phyloP scores from a whole-genome alignment of 2,329 filamentous ascomycete genomes.

The Chrysoporthe cubensis region DNA sequence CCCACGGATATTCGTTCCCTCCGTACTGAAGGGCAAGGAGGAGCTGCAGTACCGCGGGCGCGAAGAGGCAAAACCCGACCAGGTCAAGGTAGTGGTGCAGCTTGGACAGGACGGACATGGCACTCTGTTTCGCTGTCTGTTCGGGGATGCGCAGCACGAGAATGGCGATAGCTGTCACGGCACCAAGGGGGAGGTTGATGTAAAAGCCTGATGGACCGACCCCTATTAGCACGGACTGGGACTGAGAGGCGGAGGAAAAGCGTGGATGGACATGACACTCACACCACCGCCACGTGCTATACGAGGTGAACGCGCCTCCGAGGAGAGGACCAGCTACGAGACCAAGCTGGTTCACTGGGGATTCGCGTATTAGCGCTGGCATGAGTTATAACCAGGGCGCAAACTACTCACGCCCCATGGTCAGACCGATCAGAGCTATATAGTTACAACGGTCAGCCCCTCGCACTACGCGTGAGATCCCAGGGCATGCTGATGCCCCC shows the following conservation, averaged over 20 bases:
- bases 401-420: constrained; percentile 20
- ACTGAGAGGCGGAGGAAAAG: too few species aligned
- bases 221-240: neutral
- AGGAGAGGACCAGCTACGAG: constrained; percentile 35
- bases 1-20: constrained; percentile 45
- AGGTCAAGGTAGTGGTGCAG: constrained; percentile 54
- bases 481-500: too few species aligned
- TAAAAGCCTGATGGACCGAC: constrained; percentile 32
- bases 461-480: too few species aligned
- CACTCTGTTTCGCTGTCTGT: constrained; percentile 15
- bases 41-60: constrained; percentile 49
- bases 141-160: constrained; percentile 37
- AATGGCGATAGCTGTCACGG: constrained; percentile 31
- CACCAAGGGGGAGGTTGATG: constrained; percentile 45
- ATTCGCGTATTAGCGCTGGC: too few species aligned
- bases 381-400: too few species aligned
- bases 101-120: neutral
- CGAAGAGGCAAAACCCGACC: constrained; percentile 51
- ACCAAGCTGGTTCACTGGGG: constrained; percentile 30
- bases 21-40: constrained; percentile 52
- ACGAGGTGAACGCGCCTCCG: constrained; percentile 39
- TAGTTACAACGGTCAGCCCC: too few species aligned
- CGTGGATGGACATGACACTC: constrained; percentile 9
- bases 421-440: constrained; percentile 26
- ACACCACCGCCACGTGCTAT: constrained; percentile 42